These are phyloP conservation scores for Thozetella sp. DNA, from an alignment of 495 filamentous ascomycete species.

Conservation along the genomic window DNA sequence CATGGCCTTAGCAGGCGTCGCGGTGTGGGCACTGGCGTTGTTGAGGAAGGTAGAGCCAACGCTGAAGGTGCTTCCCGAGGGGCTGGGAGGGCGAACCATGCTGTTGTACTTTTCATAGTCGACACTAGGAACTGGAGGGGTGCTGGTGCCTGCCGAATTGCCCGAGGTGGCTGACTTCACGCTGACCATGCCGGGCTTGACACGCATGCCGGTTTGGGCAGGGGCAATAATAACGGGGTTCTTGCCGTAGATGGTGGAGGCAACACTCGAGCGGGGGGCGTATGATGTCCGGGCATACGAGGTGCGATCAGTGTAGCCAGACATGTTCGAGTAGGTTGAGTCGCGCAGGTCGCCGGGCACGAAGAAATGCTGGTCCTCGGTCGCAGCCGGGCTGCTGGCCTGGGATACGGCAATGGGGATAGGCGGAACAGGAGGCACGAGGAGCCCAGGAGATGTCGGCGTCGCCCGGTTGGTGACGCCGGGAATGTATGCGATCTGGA, in stretches of 20 bases:
- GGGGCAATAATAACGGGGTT: slow-evolving; percentile 77
- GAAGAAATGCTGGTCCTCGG: slow-evolving; percentile 89
- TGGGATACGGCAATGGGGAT: slow-evolving; percentile 72
- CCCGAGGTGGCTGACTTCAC: slow-evolving; percentile 66
- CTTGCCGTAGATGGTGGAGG: slow-evolving; percentile 89
- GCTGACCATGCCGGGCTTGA: slow-evolving; percentile 87
- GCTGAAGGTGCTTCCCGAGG: slow-evolving; percentile 54
- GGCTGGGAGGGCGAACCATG: slow-evolving; percentile 45
- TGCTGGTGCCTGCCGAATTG: slow-evolving; percentile 41
- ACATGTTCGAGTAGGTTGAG: slow-evolving; percentile 73
- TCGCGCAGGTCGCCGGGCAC: slow-evolving; percentile 90
- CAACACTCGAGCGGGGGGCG: slow-evolving; percentile 77
- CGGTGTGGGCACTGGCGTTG: slow-evolving; percentile 53
- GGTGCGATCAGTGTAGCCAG: slow-evolving; percentile 65
- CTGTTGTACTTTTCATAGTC: slow-evolving; percentile 51
- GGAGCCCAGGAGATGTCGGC: slow-evolving; percentile 76
- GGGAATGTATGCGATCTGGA: slow-evolving; percentile 98
- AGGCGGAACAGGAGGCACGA: slow-evolving; percentile 90
- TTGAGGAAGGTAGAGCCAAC: slow-evolving; percentile 68
- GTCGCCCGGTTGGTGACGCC: slow-evolving; percentile 93
- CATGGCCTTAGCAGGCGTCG: slow-evolving; percentile 53
- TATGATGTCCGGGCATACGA: slow-evolving; percentile 67
- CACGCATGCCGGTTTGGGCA: slow-evolving; percentile 80
- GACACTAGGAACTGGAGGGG: slow-evolving; percentile 57
- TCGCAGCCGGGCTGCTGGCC: slow-evolving; percentile 54